Evolutionary conservation across 495 filamentous ascomycete species (phyloP).

Genomic region (Clavariopsis aquatica): DNA sequence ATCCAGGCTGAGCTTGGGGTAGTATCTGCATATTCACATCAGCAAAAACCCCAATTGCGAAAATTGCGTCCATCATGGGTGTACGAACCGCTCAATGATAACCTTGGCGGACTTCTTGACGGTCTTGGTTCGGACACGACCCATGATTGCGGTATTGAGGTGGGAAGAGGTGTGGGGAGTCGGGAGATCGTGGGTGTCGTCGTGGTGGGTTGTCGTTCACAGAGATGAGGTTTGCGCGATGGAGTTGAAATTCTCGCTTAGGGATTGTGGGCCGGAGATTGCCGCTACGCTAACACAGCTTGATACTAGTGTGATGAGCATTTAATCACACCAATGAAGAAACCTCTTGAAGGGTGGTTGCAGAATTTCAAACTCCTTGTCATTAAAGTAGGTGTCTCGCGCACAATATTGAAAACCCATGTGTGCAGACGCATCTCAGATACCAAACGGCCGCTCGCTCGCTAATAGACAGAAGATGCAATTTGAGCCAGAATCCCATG

Average conservation of each 20-base stretch:
- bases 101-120: constrained; percentile 99
- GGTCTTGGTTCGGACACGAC: constrained; percentile 96
- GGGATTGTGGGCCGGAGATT: constrained; percentile 14
- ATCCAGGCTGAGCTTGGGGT: constrained; percentile 97
- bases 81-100: constrained; percentile 76
- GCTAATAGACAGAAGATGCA: not conserved
- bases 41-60: too few relatives aligned
- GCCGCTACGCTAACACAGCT: not conserved
- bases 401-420: not conserved
- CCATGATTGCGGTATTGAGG: constrained; percentile 72
- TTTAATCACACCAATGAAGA: too few relatives aligned
- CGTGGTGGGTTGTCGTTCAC: constrained; percentile 3
- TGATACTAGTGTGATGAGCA: too few relatives aligned
- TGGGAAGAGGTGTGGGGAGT: not conserved
- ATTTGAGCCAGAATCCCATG: not conserved
- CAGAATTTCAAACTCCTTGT: not conserved
- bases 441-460: constrained; percentile 4
- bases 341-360: not conserved
- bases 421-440: constrained; percentile 8
- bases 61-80: too few relatives aligned
- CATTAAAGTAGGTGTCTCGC: constrained; percentile 1
- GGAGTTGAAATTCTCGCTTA: constrained; percentile 21
- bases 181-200: constrained; percentile 12
- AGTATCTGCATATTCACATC: constrained; percentile 57
- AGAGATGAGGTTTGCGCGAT: not conserved